Conservation (phyloP, 1,284 basidiomycete species). For the Coniophora puteana region DNA sequence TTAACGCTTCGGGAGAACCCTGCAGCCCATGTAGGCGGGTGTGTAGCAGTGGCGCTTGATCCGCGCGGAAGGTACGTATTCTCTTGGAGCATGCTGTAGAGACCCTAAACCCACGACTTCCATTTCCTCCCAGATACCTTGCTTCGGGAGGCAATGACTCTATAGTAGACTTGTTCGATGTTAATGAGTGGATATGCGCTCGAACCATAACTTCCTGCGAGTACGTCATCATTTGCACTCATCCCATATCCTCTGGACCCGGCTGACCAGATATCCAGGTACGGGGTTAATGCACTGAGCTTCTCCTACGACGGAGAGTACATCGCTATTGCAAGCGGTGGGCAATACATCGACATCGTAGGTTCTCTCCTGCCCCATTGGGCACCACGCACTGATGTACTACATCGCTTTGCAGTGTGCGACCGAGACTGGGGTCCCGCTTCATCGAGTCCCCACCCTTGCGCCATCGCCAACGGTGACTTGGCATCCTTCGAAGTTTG, state of each 20-base stretch:
- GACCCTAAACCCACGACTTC: background rate
- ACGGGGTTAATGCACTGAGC: constrained; percentile 70
- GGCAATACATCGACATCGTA: constrained; percentile 76
- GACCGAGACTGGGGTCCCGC: constrained; percentile 64
- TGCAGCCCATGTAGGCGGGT: constrained; percentile 74
- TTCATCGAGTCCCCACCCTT: constrained; percentile 66
- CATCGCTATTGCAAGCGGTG: constrained; percentile 66
- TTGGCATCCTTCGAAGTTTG: constrained; percentile 78
- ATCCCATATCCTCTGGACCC: background rate
- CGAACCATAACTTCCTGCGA: constrained; percentile 75
- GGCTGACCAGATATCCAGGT: no score
- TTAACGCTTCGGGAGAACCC: constrained; percentile 51
- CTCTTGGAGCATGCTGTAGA: background rate
- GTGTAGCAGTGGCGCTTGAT: constrained; percentile 67
- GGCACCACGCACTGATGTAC: constrained; percentile 2
- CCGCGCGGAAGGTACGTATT: constrained; percentile 58
- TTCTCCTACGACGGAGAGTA: constrained; percentile 82
- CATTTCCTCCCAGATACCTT: constrained; percentile 63
- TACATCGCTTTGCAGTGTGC: constrained; percentile 54
- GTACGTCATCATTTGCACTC: constrained; percentile 39
- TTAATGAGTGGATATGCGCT: constrained; percentile 73
- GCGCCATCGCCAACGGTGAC: constrained; percentile 64
- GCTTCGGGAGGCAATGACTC: constrained; percentile 77
- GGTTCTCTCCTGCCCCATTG: constrained; percentile 13
- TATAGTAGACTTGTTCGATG: constrained; percentile 75